These are phyloP conservation scores for Stenogyne calaminthoides DNA, from an alignment of 305 asterid species.

Conservation along the genomic window DNA sequence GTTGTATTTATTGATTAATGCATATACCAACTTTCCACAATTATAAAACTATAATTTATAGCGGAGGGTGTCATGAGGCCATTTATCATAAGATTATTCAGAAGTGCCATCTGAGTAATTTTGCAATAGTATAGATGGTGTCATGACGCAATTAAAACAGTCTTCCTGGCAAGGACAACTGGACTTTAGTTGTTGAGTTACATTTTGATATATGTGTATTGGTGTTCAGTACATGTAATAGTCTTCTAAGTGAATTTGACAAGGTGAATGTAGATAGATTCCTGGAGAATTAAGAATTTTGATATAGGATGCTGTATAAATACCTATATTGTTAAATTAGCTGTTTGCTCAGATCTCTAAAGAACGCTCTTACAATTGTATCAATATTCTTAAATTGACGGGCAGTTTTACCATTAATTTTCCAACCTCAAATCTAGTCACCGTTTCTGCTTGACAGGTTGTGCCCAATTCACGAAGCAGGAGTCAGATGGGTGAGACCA, in stretches of 20 bases:
- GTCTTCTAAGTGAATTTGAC: no score
- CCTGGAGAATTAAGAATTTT: conserved; percentile 16
- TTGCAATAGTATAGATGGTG: no score
- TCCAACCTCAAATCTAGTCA: conserved; percentile 5
- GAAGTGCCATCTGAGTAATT: not conserved
- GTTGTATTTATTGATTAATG: conserved; percentile 7
- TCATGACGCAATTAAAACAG: no score
- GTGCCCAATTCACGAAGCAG: conserved; percentile 96
- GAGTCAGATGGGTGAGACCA: conserved; percentile 99
- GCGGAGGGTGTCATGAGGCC: not conserved
- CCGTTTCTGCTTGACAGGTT: conserved; percentile 57
- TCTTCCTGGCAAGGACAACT: not conserved
- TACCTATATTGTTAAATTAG: not conserved
- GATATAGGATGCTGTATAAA: not conserved
- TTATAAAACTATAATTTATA: not conserved
- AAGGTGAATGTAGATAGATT: not conserved
- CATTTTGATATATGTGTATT: no score
- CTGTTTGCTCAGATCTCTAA: no score
- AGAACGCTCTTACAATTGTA: conserved; percentile 10
- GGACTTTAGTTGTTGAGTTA: conserved; percentile 22
- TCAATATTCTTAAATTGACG: not conserved
- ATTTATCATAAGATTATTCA: not conserved
- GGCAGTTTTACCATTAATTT: not conserved
- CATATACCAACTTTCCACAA: not conserved
- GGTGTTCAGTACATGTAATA: no score